These are phyloP conservation scores for Kurtzmaniella cleridarum DNA, from an alignment of 805 yeast species.

Conservation along the genomic window DNA sequence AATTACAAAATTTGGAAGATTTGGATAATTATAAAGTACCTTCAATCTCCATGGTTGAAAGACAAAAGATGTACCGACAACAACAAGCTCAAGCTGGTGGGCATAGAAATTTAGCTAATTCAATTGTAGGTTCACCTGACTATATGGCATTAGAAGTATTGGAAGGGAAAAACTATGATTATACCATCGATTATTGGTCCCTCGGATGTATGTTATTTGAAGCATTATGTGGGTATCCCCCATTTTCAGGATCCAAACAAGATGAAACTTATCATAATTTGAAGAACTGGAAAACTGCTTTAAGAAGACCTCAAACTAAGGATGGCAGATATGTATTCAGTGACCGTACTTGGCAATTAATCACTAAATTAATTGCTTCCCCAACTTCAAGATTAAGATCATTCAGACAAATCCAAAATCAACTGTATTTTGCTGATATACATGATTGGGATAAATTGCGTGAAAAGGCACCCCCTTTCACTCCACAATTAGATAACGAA, in stretches of 20 bases:
- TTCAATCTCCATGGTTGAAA: conserved; percentile 74
- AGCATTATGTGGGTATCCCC: conserved; percentile 94
- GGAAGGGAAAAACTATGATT: conserved; percentile 89
- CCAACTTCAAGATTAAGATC: conserved; percentile 71
- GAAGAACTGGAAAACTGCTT: conserved; percentile 85
- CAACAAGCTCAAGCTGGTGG: conserved; percentile 41
- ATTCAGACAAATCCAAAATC: conserved; percentile 73
- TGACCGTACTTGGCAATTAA: conserved; percentile 92
- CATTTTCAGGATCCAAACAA: conserved; percentile 88
- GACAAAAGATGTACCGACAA: conserved; percentile 82
- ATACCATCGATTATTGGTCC: conserved; percentile 98
- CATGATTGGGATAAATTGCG: conserved; percentile 66
- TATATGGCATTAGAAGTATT: conserved; percentile 98
- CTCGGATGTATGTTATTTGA: conserved; percentile 96
- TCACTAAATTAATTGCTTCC: conserved; percentile 72
- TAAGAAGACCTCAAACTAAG: conserved; percentile 85
- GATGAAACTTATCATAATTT: conserved; percentile 93
- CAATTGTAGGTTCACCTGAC: conserved; percentile 97
- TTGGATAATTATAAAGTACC: conserved; percentile 54
- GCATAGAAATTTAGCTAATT: conserved; percentile 84
- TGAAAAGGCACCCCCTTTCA: conserved; percentile 80
- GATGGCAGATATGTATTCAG: conserved; percentile 90
- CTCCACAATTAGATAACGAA: conserved; percentile 94
- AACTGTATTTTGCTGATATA: conserved; percentile 79
- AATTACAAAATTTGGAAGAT: conserved; percentile 65